Evolutionary conservation across 2,329 filamentous ascomycete genomes (phyloP).

Genomic region (Colletotrichum chrysophilum): DNA sequence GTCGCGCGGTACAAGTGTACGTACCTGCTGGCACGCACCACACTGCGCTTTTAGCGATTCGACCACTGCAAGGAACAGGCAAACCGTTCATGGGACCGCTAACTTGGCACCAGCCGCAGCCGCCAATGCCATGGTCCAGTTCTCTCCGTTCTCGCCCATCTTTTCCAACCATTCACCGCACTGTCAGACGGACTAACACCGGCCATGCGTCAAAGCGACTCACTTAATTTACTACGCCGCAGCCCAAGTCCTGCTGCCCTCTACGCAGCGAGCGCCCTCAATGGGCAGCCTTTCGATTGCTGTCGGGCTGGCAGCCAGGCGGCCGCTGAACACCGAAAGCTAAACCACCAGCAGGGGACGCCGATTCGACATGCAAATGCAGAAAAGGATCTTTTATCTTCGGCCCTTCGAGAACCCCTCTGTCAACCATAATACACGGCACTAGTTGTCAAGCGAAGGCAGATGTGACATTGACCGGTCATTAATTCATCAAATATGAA

Average conservation of each 20-base stretch:
- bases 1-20: background rate
- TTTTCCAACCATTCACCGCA: background rate
- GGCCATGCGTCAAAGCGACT: slow-evolving; percentile 2
- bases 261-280: background rate
- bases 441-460: slow-evolving; percentile 5
- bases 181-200: background rate
- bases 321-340: background rate
- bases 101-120: slow-evolving; percentile 1
- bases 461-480: background rate
- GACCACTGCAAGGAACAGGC: slow-evolving; percentile 12
- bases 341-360: background rate
- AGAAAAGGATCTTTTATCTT: slow-evolving; percentile 18
- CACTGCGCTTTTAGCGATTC: background rate
- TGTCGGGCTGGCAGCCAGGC: background rate
- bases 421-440: background rate
- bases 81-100: slow-evolving; percentile 2
- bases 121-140: background rate
- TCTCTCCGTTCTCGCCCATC: background rate
- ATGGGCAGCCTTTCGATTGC: background rate
- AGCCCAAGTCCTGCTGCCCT: background rate
- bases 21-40: background rate
- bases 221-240: slow-evolving; percentile 5
- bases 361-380: background rate
- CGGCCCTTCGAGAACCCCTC: slow-evolving; percentile 4
- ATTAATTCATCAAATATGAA: background rate